Conservation (phyloP, 495 filamentous ascomycete genomes). For the Beverwykella pulmonaria region DNA sequence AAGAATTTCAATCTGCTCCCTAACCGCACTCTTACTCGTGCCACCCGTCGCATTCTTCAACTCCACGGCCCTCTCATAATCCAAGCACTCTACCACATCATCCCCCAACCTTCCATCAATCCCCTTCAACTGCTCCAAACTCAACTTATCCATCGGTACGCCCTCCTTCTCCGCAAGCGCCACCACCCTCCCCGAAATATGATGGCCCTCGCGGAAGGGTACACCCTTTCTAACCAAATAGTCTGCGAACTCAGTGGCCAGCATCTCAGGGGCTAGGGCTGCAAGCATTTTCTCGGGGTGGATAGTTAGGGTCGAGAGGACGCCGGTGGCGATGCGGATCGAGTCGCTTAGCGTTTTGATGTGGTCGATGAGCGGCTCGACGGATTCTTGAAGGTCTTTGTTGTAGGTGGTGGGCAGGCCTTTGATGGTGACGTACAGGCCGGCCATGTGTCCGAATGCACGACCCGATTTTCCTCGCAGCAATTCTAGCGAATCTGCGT, state of each 20-base stretch:
- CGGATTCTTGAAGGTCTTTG: slow-evolving; percentile 90
- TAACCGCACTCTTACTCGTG: slow-evolving; percentile 71
- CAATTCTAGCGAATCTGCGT: slow-evolving; percentile 81
- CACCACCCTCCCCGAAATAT: slow-evolving; percentile 83
- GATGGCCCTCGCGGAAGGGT: slow-evolving; percentile 80
- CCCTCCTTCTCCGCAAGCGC: slow-evolving; percentile 70
- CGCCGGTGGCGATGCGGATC: slow-evolving; percentile 82
- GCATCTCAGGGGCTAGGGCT: slow-evolving; percentile 68
- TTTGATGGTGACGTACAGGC: slow-evolving; percentile 86
- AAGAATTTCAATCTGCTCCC: slow-evolving; percentile 76
- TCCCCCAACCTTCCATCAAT: slow-evolving; percentile 74
- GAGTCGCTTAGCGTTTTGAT: slow-evolving; percentile 85
- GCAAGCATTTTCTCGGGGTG: slow-evolving; percentile 75
- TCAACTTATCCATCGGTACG: slow-evolving; percentile 76
- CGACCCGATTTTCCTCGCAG: slow-evolving; percentile 85
- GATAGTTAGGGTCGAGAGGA: slow-evolving; percentile 66
- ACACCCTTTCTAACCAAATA: slow-evolving; percentile 91
- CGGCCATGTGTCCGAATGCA: slow-evolving; percentile 85
- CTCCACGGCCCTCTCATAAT: slow-evolving; percentile 89
- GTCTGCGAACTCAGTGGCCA: slow-evolving; percentile 74
- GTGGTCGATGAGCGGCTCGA: slow-evolving; percentile 85
- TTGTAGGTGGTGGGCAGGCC: slow-evolving; percentile 90
- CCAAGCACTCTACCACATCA: slow-evolving; percentile 73
- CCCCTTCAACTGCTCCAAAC: slow-evolving; percentile 67
- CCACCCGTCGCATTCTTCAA: slow-evolving; percentile 79